Evolutionary conservation across 164 flowering plant genomes (phyloP), one percentile per base, ranked within the genome.

Genomic region (Nymphaea thermarum): DNA sequence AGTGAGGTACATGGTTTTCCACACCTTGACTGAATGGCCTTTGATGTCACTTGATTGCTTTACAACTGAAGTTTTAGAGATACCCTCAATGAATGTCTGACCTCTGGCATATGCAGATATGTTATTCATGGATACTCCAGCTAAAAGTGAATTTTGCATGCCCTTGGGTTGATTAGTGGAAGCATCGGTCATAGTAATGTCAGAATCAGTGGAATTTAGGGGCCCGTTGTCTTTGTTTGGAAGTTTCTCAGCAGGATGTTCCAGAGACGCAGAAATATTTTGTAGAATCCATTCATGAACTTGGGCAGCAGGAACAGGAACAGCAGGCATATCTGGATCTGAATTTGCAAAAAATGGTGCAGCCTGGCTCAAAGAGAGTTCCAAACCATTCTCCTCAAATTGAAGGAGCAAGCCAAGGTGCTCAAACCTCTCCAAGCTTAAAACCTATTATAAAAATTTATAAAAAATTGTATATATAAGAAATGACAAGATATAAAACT

Each of bases 261-360:
- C 94, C 74, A 88, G 81, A 60, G 98, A 77, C 70, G 85, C 70
- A 60, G 83, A 67, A 66, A 95, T 84, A 73, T 81, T 84, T 73
- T 90, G 84, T 53, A 83, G 68, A 79, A 95, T 72, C 97, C 98
- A 95, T 60, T 92, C 99, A 86, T 86, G 97, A 71, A 90, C 91
- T 78, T 87, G 96, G 57, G 87, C 60, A 25, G 96, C 97, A 74
- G 94, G 89, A 72, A 95, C 93, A 74, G 96, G 94, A 68, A 81
- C 90, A 66, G 98, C 97, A 64, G 98, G 97, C 99, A 95, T 95
- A 73, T 95, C 96, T 17, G 97, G 97, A 82, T 95, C 98, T 57
- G 98, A 92, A 83, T 95, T 95, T 62, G 97, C 96, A 77, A 95
- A 95, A 81, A 95, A 95, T 4, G 98, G 98, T 65, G 96, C 81